Evolutionary conservation across 805 yeast genomes (phyloP), one percentile per base, ranked within the genome.

Genomic region (Suhomyces sp.): DNA sequence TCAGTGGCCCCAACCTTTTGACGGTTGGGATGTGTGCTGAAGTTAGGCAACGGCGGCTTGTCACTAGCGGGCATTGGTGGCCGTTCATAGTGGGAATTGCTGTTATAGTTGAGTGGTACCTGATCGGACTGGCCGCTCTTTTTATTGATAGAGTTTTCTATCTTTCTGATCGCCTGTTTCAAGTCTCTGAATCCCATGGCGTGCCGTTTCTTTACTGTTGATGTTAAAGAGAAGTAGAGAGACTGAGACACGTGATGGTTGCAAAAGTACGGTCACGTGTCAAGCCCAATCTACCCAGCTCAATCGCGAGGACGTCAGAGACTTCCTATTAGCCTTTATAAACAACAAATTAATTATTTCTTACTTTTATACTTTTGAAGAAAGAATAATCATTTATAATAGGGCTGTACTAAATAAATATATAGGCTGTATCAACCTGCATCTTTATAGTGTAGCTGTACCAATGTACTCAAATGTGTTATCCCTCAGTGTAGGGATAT

Each of bases 111-210:
- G 12, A 43, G 44, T 8, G 43, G 22, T 3, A 6, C 12, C 22
- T 35, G 21, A 3, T 22, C 22, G 13, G 43, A 10, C 17, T n/a
- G 12, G 10, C 17, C 41, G 10, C 29, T 33, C 31, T 17, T 25
- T 19, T 37, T 20, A 3, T 21, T 44, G 20, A 49, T 19, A 4
- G 51, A 49, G n/a, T 24, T 35, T 6, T 60, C 62, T n/a, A 57
- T 52, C 53, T 61, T 62, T 51, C 59, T 59, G 22, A 65, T 20
- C 2, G 60, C 66, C 21, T 59, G 59, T 43, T 63, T 62, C 39
- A 64, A 44, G 43, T 65, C 67, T n/a, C 61, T 56, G 39, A 65
- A 60, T 35, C 65, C 68, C 69, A 65, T 65, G 44, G 19, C 22
- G n/a, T 37, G 10, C 22, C 9, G 22, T 19, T 37, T 12, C 12